Evolutionary conservation across 208 protist genomes (phyloP).

Genomic region (Willaertia magna): DNA sequence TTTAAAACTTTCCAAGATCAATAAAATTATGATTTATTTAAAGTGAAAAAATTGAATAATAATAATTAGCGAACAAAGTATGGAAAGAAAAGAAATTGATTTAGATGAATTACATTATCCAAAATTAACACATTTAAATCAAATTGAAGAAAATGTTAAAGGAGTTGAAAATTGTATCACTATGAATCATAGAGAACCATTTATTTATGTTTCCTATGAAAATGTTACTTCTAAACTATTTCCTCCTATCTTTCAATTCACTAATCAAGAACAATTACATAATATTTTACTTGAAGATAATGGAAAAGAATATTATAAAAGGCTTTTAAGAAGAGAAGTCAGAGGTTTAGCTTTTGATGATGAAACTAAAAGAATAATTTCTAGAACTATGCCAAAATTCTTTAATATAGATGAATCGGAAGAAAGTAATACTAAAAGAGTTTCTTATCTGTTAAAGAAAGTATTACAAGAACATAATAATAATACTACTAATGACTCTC

Average conservation of each 20-base stretch:
- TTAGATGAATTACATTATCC: neutral
- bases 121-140: neutral
- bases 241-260: neutral
- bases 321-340: neutral
- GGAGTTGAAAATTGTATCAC: neutral
- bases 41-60: too few relatives aligned
- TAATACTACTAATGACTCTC: neutral
- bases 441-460: neutral
- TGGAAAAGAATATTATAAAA: neutral
- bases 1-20: too few relatives aligned
- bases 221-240: neutral
- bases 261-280: neutral
- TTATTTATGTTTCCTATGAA: neutral
- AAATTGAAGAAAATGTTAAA: neutral
- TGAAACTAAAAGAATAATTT: neutral
- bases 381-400: neutral
- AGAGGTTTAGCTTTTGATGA: conserved; percentile 8
- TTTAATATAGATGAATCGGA: neutral
- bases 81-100: too few relatives aligned
- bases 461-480: neutral
- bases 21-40: too few relatives aligned
- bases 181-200: neutral
- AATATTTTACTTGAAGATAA: neutral
- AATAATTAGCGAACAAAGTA: too few relatives aligned
- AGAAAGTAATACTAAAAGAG: neutral